phyloP scores from a whole-genome alignment of 345 rosid genomes.

The Cardamine resedifolia region DNA sequence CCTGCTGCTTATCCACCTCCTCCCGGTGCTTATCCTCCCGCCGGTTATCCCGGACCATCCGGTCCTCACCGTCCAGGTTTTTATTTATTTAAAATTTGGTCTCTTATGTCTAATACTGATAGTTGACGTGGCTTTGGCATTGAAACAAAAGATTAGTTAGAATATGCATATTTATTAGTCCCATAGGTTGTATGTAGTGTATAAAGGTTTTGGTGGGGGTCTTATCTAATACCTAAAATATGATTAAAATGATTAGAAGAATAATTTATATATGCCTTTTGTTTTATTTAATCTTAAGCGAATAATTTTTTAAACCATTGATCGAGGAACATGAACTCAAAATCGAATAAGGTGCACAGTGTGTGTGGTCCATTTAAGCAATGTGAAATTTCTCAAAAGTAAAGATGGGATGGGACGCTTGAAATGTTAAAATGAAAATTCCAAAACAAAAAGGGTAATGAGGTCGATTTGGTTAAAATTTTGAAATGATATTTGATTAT shows the following conservation, averaged over 20 bases:
- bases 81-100: neutral
- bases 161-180: neutral
- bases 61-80: slow-evolving; percentile 63
- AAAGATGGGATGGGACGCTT: neutral
- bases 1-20: slow-evolving; percentile 40
- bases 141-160: neutral
- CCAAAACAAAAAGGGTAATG: too few relatives aligned
- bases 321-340: neutral
- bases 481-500: too few relatives aligned
- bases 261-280: neutral
- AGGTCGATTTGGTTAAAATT: too few relatives aligned
- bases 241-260: too few relatives aligned
- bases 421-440: too few relatives aligned
- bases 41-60: slow-evolving; percentile 66
- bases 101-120: neutral
- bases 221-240: neutral
- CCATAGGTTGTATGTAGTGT: neutral
- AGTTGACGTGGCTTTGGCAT: neutral
- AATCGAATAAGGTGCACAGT: neutral
- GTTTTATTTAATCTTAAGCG: neutral
- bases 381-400: neutral
- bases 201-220: neutral
- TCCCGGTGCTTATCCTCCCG: slow-evolving; percentile 58
- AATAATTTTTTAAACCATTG: too few relatives aligned
- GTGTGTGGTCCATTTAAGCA: neutral